Percentiles rank a stretch among this genome's conserved stretches.
These are phyloP conservation scores for Leucocoprinus sp. DNA, from an alignment of 768 basidiomycete genomes.

Conservation along the genomic window DNA sequence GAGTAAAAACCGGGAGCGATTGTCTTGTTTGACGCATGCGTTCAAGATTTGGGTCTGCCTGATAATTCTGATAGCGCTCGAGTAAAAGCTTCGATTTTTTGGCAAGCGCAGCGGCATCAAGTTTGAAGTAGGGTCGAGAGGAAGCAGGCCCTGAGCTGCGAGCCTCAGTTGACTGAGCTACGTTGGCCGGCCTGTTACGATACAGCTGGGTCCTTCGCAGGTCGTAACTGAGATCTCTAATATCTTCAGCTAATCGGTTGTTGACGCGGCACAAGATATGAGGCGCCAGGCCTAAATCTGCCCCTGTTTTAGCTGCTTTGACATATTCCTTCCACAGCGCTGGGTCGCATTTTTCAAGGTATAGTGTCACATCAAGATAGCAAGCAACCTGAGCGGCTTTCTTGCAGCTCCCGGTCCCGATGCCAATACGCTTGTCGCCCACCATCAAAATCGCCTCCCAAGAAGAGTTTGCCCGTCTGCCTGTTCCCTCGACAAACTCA, in stretches of 20 bases:
- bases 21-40: slow-evolving; percentile 61
- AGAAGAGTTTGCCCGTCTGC: slow-evolving; percentile 18
- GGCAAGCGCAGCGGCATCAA: slow-evolving; percentile 14
- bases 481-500: slow-evolving; percentile 32
- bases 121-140: slow-evolving; percentile 7
- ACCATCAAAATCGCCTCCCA: slow-evolving; percentile 80
- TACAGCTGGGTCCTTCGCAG: slow-evolving; percentile 59
- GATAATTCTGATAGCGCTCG: slow-evolving; percentile 48
- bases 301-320: slow-evolving; percentile 51
- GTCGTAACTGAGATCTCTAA: slow-evolving; percentile 63
- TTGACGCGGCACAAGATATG: slow-evolving; percentile 61
- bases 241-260: slow-evolving; percentile 53
- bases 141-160: not conserved
- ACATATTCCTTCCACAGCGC: slow-evolving; percentile 71
- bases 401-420: slow-evolving; percentile 63
- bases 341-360: slow-evolving; percentile 79
- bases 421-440: slow-evolving; percentile 71
- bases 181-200: slow-evolving; percentile 45
- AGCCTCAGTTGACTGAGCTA: slow-evolving; percentile 1
- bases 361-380: slow-evolving; percentile 82
- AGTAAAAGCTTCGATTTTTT: slow-evolving; percentile 53
- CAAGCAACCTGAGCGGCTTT: slow-evolving; percentile 64
- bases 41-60: slow-evolving; percentile 48
- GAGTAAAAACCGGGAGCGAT: slow-evolving; percentile 67
- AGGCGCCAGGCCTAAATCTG: slow-evolving; percentile 65